Percentiles rank a stretch among this genome's conserved stretches.
phyloP scores from a whole-genome alignment of 441 rosid species.

The Adansonia madagascariensis region DNA sequence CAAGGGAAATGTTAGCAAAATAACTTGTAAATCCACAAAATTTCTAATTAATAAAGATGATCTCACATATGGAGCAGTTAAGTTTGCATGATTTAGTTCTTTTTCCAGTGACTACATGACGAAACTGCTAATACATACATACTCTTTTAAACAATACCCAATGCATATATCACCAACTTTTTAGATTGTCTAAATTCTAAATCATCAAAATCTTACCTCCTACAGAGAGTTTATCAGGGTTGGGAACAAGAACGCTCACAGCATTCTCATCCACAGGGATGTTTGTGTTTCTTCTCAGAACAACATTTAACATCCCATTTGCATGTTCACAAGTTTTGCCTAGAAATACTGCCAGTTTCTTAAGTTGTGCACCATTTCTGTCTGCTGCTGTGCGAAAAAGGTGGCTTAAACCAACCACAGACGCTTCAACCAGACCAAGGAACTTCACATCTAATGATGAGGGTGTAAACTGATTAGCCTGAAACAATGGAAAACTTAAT shows the following conservation, averaged over 20 bases:
- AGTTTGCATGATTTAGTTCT: not conserved
- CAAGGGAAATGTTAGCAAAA: slow-evolving; percentile 4
- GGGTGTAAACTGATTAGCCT: slow-evolving; percentile 40
- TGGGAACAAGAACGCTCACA: slow-evolving; percentile 69
- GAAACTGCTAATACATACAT: slow-evolving; percentile 6
- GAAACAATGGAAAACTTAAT: slow-evolving; percentile 29
- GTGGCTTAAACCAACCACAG: slow-evolving; percentile 87
- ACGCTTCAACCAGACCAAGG: slow-evolving; percentile 74
- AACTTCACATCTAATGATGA: slow-evolving; percentile 39
- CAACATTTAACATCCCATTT: slow-evolving; percentile 62
- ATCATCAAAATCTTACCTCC: slow-evolving; percentile 48
- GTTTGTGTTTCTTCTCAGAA: slow-evolving; percentile 76
- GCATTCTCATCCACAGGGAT: slow-evolving; percentile 78
- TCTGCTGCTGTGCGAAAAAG: slow-evolving; percentile 68
- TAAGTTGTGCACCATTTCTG: slow-evolving; percentile 64
- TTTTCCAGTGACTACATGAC: slow-evolving; percentile 11
- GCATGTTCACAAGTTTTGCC: slow-evolving; percentile 53
- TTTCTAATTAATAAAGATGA: not conserved
- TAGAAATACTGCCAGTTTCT: slow-evolving; percentile 71
- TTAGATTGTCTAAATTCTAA: not conserved
- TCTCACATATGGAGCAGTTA: not conserved
- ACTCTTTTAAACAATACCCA: not conserved
- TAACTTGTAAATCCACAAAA: not conserved
- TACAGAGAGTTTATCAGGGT: slow-evolving; percentile 54
- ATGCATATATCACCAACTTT: slow-evolving; percentile 1